phyloP scores from a whole-genome alignment of 2,329 filamentous ascomycete species.

The Aspergillus terreus region DNA sequence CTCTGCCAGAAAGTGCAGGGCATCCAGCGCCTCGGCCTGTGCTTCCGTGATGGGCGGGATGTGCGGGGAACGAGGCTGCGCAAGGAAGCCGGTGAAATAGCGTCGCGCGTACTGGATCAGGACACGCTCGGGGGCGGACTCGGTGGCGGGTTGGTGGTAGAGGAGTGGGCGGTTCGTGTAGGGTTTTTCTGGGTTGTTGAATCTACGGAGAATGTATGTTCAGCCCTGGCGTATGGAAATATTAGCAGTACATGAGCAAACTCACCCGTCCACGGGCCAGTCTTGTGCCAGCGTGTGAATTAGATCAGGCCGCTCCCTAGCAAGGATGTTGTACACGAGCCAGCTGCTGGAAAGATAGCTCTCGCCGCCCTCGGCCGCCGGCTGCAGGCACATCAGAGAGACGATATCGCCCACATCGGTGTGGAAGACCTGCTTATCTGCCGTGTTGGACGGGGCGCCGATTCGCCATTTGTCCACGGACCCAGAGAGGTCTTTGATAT shows the following conservation, averaged over 20 bases:
- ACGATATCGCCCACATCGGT: too few species aligned
- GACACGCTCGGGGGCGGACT: constrained; percentile 48
- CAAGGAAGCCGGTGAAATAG: constrained; percentile 51
- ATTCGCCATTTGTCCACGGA: too few species aligned
- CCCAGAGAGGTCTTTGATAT: too few species aligned
- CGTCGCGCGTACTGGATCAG: constrained; percentile 60
- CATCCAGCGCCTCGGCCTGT: constrained; percentile 52
- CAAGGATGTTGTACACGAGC: constrained; percentile 55
- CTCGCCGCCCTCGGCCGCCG: constrained; percentile 31
- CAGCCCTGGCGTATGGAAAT: constrained; percentile 43
- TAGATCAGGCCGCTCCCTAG: constrained; percentile 52
- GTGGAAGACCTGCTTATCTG: too few species aligned
- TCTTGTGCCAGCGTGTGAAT: constrained; percentile 28
- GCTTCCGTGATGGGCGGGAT: constrained; percentile 51
- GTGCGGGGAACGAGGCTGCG: constrained; percentile 37
- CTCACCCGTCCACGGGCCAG: constrained; percentile 47
- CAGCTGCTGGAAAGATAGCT: constrained; percentile 53
- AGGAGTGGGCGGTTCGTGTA: constrained; percentile 40
- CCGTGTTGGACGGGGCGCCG: too few species aligned
- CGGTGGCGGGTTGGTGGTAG: constrained; percentile 49
- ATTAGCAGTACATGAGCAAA: constrained; percentile 3
- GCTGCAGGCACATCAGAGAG: too few species aligned
- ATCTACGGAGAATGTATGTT: too few species aligned
- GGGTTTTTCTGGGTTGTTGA: constrained; percentile 30
- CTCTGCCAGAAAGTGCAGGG: constrained; percentile 49